These are phyloP conservation scores for Echites panduratus DNA, from an alignment of 257 asterid species.

Conservation along the genomic window DNA sequence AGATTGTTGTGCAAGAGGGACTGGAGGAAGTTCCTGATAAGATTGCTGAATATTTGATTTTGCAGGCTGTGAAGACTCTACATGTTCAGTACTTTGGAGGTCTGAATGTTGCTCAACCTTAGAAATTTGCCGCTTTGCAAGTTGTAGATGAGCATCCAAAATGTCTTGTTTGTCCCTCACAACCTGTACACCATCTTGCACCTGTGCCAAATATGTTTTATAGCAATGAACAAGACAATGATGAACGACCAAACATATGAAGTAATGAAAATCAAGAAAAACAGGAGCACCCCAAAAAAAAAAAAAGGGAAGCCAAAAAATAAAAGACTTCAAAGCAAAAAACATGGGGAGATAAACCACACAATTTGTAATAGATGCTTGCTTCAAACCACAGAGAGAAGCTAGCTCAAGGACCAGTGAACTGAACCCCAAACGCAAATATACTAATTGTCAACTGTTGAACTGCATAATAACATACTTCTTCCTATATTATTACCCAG, in stretches of 20 bases:
- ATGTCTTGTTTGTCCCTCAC: conserved; percentile 80
- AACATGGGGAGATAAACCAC: not conserved
- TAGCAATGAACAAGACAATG: conserved; percentile 13
- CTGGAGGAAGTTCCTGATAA: conserved; percentile 52
- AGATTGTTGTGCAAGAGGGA: conserved; percentile 36
- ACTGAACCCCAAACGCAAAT: not conserved
- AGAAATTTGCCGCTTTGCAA: conserved; percentile 55
- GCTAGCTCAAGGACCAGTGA: not conserved
- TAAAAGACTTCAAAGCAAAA: not conserved
- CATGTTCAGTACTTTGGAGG: conserved; percentile 33
- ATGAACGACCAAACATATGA: not conserved
- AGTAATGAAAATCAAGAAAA: not conserved
- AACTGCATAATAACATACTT: not conserved
- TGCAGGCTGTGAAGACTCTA: conserved; percentile 41
- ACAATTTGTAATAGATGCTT: not conserved
- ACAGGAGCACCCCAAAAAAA: not conserved
- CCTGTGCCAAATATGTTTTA: conserved; percentile 45
- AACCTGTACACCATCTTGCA: conserved; percentile 56
- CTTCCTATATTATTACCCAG: not conserved
- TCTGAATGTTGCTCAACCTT: conserved; percentile 49
- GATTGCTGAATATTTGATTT: conserved; percentile 33
- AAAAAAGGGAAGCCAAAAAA: not conserved
- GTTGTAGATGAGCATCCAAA: conserved; percentile 59
- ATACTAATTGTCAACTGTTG: not conserved
- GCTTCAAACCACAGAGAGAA: not conserved